Evolutionary conservation across 352 stramenopile species (phyloP).

Genomic region (Phytophthora tentaculata): DNA sequence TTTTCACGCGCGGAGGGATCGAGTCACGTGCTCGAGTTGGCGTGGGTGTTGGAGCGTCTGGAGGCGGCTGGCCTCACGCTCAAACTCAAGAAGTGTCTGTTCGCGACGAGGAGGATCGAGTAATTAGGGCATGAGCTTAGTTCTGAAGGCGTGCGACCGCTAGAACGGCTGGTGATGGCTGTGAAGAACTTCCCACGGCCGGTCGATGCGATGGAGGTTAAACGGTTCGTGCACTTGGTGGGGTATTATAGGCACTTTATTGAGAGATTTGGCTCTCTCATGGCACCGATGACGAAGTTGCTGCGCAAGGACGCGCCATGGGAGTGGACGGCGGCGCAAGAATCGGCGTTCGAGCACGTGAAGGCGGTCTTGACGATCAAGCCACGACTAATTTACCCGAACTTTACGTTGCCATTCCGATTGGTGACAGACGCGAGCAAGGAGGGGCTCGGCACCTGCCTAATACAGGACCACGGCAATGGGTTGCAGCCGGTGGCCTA

Average conservation of each 20-base stretch:
- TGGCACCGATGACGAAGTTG: background rate
- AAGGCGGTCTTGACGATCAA: too few relatives aligned
- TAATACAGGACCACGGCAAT: too few relatives aligned
- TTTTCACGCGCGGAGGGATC: background rate
- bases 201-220: background rate
- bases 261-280: background rate
- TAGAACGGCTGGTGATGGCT: background rate
- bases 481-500: too few relatives aligned
- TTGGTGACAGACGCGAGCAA: too few relatives aligned
- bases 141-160: background rate
- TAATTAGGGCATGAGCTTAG: background rate
- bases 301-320: too few relatives aligned
- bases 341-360: too few relatives aligned
- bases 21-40: background rate
- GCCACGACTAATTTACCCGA: too few relatives aligned
- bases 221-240: background rate
- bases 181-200: background rate
- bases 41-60: background rate
- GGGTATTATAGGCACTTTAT: background rate
- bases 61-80: background rate
- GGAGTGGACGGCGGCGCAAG: too few relatives aligned
- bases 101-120: background rate
- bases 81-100: background rate
- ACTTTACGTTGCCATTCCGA: too few relatives aligned
- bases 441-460: too few relatives aligned